These are phyloP conservation scores for Didymella sp. DNA, from an alignment of 2,329 filamentous ascomycete genomes.

Conservation along the genomic window DNA sequence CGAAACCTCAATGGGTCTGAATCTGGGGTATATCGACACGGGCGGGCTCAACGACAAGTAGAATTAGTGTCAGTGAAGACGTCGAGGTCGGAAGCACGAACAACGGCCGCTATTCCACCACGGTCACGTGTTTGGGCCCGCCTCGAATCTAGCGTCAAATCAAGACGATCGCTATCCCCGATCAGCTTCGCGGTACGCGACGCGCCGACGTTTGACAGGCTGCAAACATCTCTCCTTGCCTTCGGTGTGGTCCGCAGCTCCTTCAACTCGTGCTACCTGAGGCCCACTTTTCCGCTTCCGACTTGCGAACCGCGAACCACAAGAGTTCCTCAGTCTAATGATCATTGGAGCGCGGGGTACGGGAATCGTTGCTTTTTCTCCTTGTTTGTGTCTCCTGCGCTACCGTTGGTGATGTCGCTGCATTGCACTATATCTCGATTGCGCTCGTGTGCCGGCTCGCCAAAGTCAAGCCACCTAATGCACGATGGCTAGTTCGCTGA, in stretches of 20 bases:
- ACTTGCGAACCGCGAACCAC: constrained; percentile 9
- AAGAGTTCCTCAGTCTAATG: constrained; percentile 16
- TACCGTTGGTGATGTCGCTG: constrained; percentile 9
- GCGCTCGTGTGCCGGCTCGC: constrained; percentile 10
- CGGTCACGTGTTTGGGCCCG: constrained; percentile 20
- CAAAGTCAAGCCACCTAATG: constrained; percentile 8
- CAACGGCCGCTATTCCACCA: constrained; percentile 19
- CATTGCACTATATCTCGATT: constrained; percentile 6
- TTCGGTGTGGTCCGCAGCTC: constrained; percentile 19
- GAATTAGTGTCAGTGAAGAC: constrained; percentile 28
- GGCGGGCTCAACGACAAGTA: constrained; percentile 28
- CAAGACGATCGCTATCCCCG: constrained; percentile 19
- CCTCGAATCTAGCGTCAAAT: constrained; percentile 18
- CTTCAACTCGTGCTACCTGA: constrained; percentile 27
- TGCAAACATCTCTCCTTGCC: constrained; percentile 33
- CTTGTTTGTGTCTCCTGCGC: constrained; percentile 9
- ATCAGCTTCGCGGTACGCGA: constrained; percentile 22
- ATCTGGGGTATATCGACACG: constrained; percentile 19
- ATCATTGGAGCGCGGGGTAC: constrained; percentile 16
- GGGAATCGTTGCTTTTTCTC: constrained; percentile 15
- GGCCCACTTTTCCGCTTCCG: constrained; percentile 15
- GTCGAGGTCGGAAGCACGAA: constrained; percentile 32
- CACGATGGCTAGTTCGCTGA: constrained; percentile 4
- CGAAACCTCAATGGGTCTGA: constrained; percentile 10
- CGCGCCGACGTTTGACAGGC: constrained; percentile 22